These are phyloP conservation scores for Melanomma pulvis-pyrius DNA, from an alignment of 495 filamentous ascomycete species.

Conservation along the genomic window DNA sequence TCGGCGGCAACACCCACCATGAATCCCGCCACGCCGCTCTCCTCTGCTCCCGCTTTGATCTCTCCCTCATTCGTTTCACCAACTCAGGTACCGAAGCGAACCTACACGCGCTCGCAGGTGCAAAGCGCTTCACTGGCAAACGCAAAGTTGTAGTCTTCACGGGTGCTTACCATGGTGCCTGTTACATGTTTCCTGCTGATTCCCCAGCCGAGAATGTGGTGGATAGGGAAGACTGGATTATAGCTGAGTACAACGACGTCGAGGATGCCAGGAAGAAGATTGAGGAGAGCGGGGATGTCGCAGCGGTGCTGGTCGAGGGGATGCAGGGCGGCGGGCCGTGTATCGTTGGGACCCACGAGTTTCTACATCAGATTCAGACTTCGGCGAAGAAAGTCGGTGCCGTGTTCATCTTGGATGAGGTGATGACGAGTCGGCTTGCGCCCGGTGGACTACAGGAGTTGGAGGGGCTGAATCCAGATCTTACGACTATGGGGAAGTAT, in stretches of 20 bases:
- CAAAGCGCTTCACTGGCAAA: constrained; percentile 47
- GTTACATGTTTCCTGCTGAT: constrained; percentile 46
- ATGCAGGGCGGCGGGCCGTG: constrained; percentile 62
- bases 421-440: constrained; percentile 62
- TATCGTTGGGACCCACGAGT: constrained; percentile 50
- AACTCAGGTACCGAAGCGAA: constrained; percentile 62
- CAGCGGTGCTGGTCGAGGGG: constrained; percentile 61
- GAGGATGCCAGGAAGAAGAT: constrained; percentile 36
- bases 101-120: constrained; percentile 51
- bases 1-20: constrained; percentile 48
- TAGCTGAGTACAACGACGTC: constrained; percentile 57
- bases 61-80: constrained; percentile 54
- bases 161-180: constrained; percentile 60
- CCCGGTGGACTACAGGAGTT: constrained; percentile 51
- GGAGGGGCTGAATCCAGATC: constrained; percentile 55
- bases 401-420: constrained; percentile 66
- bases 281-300: constrained; percentile 42
- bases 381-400: constrained; percentile 46
- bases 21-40: constrained; percentile 49
- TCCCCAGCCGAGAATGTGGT: constrained; percentile 34
- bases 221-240: constrained; percentile 50
- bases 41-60: constrained; percentile 50
- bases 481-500: constrained; percentile 66
- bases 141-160: constrained; percentile 55
- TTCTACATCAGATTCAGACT: constrained; percentile 49